These are phyloP conservation scores for Dioscorea zingiberensis DNA, from an alignment of 106 monocot genomes.

Conservation along the genomic window DNA sequence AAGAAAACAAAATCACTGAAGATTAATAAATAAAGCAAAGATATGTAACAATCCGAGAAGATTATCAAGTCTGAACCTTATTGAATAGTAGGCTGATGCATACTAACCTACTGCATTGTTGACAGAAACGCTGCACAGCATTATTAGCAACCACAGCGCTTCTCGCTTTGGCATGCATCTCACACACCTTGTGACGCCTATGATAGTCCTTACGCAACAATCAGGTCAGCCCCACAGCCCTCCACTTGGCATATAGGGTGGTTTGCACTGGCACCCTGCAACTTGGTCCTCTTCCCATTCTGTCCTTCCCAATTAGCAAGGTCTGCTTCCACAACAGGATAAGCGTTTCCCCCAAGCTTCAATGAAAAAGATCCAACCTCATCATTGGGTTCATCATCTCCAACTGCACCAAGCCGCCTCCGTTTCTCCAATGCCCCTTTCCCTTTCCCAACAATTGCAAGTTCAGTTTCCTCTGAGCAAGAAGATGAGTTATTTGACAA, in stretches of 20 bases:
- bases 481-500: conserved; percentile 23
- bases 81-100: background rate
- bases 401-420: conserved; percentile 31
- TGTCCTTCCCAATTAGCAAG: conserved; percentile 20
- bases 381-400: conserved; percentile 27
- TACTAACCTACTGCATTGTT: conserved; percentile 83
- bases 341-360: conserved; percentile 36
- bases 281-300: conserved; percentile 38
- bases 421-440: conserved; percentile 49
- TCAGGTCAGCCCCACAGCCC: conserved; percentile 60
- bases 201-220: conserved; percentile 59
- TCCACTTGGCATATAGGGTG: conserved; percentile 66
- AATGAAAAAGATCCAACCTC: conserved; percentile 34
- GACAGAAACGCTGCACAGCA: conserved; percentile 71
- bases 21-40: no score
- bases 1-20: no score
- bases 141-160: conserved; percentile 50
- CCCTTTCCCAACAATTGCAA: conserved; percentile 10
- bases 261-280: conserved; percentile 26
- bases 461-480: conserved; percentile 27
- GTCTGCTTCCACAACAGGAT: conserved; percentile 20
- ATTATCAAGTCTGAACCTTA: no score
- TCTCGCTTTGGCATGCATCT: conserved; percentile 70
- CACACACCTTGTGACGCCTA: conserved; percentile 85
- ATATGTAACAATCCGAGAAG: no score